These are phyloP conservation scores for Fusarium pilosicola DNA, from an alignment of 2,329 filamentous ascomycete species.

Conservation along the genomic window DNA sequence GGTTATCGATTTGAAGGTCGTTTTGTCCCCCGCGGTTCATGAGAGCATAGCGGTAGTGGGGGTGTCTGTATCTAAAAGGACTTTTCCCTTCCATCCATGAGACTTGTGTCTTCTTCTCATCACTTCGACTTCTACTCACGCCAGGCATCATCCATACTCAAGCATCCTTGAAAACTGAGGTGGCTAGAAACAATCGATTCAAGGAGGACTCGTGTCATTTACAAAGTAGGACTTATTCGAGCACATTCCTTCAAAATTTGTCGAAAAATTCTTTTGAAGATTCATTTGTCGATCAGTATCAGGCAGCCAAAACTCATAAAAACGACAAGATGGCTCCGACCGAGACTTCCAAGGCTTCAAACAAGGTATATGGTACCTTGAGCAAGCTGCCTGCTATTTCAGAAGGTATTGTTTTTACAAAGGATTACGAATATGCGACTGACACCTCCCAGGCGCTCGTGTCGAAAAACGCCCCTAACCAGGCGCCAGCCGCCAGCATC, in stretches of 20 bases:
- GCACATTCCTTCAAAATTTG: background rate
- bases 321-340: slow-evolving; percentile 37
- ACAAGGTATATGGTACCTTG: slow-evolving; percentile 34
- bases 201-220: background rate
- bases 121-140: background rate
- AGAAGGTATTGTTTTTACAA: slow-evolving; percentile 40
- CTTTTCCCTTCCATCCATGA: background rate
- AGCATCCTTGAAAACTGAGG: background rate
- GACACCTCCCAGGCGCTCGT: slow-evolving; percentile 53
- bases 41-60: slow-evolving; percentile 1
- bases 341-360: slow-evolving; percentile 17
- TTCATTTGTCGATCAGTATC: slow-evolving; percentile 19
- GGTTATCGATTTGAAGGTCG: no score
- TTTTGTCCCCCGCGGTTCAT: background rate
- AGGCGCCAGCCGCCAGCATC: slow-evolving; percentile 54
- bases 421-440: background rate
- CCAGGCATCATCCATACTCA: background rate
- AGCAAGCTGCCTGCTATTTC: slow-evolving; percentile 51
- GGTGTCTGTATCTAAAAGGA: slow-evolving; percentile 8
- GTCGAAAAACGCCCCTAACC: slow-evolving; percentile 60
- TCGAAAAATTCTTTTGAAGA: background rate
- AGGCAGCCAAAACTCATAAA: slow-evolving; percentile 22
- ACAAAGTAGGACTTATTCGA: background rate
- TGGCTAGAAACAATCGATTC: background rate
- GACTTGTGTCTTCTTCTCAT: background rate